A percentile compares a stretch with the other conserved stretches of the same genome.
Conservation (phyloP, 345 rosid species). For the Gossypium australe region DNA sequence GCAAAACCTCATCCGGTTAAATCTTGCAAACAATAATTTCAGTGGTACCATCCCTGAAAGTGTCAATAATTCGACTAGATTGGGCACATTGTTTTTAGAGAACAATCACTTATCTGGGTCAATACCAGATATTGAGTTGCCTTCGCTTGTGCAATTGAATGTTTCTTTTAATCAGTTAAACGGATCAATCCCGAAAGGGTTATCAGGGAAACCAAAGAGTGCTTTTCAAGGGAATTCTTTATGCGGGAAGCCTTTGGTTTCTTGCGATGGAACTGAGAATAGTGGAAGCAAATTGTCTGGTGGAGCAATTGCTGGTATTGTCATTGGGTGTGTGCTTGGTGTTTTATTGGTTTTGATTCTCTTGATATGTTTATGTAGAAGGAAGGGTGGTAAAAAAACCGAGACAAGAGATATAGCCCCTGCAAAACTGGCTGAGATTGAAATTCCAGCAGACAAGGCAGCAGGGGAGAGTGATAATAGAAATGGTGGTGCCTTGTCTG, state of each 20-base stretch:
- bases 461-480: slow-evolving; percentile 22
- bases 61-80: slow-evolving; percentile 44
- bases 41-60: slow-evolving; percentile 50
- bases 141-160: slow-evolving; percentile 53
- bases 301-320: slow-evolving; percentile 71
- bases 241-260: slow-evolving; percentile 64
- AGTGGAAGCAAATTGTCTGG: slow-evolving; percentile 39
- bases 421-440: slow-evolving; percentile 39
- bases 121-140: slow-evolving; percentile 51
- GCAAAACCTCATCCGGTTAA: slow-evolving; percentile 51
- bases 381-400: slow-evolving; percentile 29
- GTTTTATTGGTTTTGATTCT: slow-evolving; percentile 40
- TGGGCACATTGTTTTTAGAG: slow-evolving; percentile 53
- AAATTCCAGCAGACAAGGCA: slow-evolving; percentile 26
- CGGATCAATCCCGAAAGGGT: slow-evolving; percentile 58
- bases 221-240: slow-evolving; percentile 63
- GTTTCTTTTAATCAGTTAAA: slow-evolving; percentile 60
- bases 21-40: slow-evolving; percentile 64
- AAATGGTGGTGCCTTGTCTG: slow-evolving; percentile 12
- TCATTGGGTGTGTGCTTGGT: slow-evolving; percentile 42
- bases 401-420: slow-evolving; percentile 40
- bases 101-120: slow-evolving; percentile 60
- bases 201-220: slow-evolving; percentile 30
- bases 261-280: slow-evolving; percentile 30
- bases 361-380: slow-evolving; percentile 39